Evolutionary conservation across 352 stramenopile species (phyloP).

Genomic region (Phytopythium vexans): DNA sequence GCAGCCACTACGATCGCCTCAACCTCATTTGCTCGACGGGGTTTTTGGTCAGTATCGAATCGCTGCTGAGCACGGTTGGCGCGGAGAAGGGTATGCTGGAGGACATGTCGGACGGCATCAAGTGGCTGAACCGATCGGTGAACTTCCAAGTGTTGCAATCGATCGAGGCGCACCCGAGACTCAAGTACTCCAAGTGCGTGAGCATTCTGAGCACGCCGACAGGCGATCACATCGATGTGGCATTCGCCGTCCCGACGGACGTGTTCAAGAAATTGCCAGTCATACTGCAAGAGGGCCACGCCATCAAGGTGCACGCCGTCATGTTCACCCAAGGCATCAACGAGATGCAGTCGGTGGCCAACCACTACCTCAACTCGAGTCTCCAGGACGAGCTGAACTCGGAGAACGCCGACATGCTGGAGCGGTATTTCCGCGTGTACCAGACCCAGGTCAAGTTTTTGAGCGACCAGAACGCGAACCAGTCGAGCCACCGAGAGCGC

Average conservation of each 20-base stretch:
- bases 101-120: conserved; percentile 85
- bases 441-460: conserved; percentile 48
- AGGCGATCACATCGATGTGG: conserved; percentile 58
- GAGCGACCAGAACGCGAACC: conserved; percentile 17
- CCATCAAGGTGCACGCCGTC: conserved; percentile 72
- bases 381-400: conserved; percentile 86
- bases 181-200: conserved; percentile 78
- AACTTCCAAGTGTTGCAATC: conserved; percentile 76
- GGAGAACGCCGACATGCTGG: conserved; percentile 64
- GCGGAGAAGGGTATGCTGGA: conserved; percentile 96
- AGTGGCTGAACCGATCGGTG: conserved; percentile 80
- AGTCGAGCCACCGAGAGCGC: conserved; percentile 20
- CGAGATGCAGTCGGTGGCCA: conserved; percentile 91
- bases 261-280: conserved; percentile 56
- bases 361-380: conserved; percentile 79
- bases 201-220: conserved; percentile 51
- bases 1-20: conserved; percentile 52
- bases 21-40: conserved; percentile 66
- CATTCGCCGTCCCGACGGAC: conserved; percentile 59
- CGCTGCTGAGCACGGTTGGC: conserved; percentile 91
- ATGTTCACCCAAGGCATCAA: conserved; percentile 93
- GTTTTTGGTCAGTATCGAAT: conserved; percentile 93
- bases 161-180: conserved; percentile 35
- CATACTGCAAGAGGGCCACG: conserved; percentile 60
- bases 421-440: conserved; percentile 78